These are phyloP conservation scores for Delphinella strobiligena DNA, from an alignment of 2,329 filamentous ascomycete genomes.

Conservation along the genomic window DNA sequence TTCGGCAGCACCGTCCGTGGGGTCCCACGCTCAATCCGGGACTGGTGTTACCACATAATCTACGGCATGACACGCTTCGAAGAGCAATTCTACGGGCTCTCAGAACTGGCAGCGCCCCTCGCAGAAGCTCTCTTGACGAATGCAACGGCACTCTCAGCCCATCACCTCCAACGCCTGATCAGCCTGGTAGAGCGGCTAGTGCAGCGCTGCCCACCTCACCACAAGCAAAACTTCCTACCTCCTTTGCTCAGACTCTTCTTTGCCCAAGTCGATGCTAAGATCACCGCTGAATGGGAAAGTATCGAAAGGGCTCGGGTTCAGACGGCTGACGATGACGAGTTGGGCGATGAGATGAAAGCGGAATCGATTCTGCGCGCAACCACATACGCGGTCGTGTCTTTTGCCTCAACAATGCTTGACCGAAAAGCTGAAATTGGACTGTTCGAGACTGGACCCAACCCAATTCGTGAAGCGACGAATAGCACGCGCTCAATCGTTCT, in stretches of 20 bases:
- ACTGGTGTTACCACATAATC: slow-evolving; percentile 87
- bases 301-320: slow-evolving; percentile 48
- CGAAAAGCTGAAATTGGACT: slow-evolving; percentile 15
- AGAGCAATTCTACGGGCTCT: slow-evolving; percentile 80
- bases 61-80: slow-evolving; percentile 86
- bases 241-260: slow-evolving; percentile 74
- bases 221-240: slow-evolving; percentile 69
- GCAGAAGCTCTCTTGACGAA: slow-evolving; percentile 76
- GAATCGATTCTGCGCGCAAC: slow-evolving; percentile 90
- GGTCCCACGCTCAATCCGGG: slow-evolving; percentile 76
- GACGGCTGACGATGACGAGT: slow-evolving; percentile 58
- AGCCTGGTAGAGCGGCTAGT: slow-evolving; percentile 82
- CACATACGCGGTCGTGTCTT: slow-evolving; percentile 82
- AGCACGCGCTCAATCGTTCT: slow-evolving; percentile 68
- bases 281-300: slow-evolving; percentile 74
- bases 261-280: slow-evolving; percentile 74
- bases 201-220: slow-evolving; percentile 75
- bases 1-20: slow-evolving; percentile 88
- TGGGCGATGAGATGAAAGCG: slow-evolving; percentile 95
- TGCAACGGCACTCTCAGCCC: slow-evolving; percentile 70
- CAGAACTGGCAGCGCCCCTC: slow-evolving; percentile 69
- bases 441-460: neutral
- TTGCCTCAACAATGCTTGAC: slow-evolving; percentile 80
- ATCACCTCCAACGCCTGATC: slow-evolving; percentile 87
- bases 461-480: neutral